Evolutionary conservation across 2,329 filamentous ascomycete genomes (phyloP), one percentile per base, ranked within the genome.

Genomic region (Sporothrix brunneoviolacea): DNA sequence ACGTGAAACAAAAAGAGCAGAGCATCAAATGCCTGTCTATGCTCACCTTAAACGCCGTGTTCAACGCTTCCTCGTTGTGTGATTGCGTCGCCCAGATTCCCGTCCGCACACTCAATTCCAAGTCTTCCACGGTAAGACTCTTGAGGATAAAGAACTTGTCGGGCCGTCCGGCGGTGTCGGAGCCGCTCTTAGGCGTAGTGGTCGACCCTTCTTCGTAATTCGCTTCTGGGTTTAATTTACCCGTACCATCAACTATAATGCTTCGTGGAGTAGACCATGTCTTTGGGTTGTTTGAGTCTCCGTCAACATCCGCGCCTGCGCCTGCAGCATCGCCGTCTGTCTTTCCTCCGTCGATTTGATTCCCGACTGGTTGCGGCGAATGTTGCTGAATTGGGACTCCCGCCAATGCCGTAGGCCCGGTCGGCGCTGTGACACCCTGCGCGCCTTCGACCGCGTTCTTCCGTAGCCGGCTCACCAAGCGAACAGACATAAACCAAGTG

Each of bases 11-110:
- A 10, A 39, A 30, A 47, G 21, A n/a, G 8, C 10, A 18, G 19
- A 35, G 8, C 8, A 18, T 19, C 4, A 19, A 12, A 16, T 30
- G 13, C 32, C n/a, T 28, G 27, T 54, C 58, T 52, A 15, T 4
- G 60, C 74, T 62, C 67, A 91, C 90, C 71, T 87, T 77, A 65
- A 86, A 96, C 0, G 91, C 91, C 50, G 80, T 77, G 64, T 95
- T 96, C 50, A 97, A 68, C 2, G 72, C 70, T n/a, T 84, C 77
- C 64, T 97, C 91, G 52, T 97, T 97, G 63, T 97, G 91, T 8
- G 86, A 83, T 62, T 97, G 91, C 0, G 91, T 97, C 3, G 91
- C 90, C 91, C 91, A 97, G 1, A 91, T 84, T 0, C 88, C 86
- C 46, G 88, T 96, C 44, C 77, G 76, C n/a, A 93, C 84, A 64